Conservation (phyloP, 257 asterid species). For the Solanum bulbocastanum region DNA sequence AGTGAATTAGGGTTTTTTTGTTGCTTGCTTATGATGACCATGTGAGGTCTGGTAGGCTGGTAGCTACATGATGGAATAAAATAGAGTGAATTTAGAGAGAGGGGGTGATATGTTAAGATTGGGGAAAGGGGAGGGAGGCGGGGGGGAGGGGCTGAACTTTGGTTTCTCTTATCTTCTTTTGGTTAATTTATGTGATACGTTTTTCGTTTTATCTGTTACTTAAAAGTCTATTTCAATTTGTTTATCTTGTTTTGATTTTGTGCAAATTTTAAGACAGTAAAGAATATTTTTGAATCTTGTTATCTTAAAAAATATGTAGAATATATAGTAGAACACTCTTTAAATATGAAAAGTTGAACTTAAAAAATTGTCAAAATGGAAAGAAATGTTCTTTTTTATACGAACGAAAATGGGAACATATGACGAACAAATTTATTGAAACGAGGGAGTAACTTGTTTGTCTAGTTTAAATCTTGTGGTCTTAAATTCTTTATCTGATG, state of each 20-base stretch:
- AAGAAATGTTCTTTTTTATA: too few species aligned
- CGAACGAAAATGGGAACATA: too few species aligned
- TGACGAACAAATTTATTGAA: too few species aligned
- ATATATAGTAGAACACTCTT: neutral
- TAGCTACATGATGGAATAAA: neutral
- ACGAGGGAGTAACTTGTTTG: neutral
- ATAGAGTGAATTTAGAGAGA: neutral
- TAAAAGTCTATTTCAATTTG: too few species aligned
- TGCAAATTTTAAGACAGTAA: neutral
- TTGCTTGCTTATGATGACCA: neutral
- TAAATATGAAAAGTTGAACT: neutral
- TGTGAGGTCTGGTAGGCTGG: neutral
- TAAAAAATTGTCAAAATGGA: neutral
- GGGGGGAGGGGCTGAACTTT: neutral
- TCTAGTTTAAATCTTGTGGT: neutral
- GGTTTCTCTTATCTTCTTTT: neutral
- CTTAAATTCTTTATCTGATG: neutral
- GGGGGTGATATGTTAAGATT: neutral
- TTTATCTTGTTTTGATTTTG: too few species aligned
- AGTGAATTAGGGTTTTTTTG: neutral
- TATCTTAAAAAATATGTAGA: neutral
- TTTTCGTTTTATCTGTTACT: neutral
- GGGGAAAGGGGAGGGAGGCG: neutral
- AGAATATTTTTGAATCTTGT: fast-evolving
- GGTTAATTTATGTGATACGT: neutral